Evolutionary conservation across 768 basidiomycete species (phyloP).

Genomic region (Tricholoma hemisulphureum): DNA sequence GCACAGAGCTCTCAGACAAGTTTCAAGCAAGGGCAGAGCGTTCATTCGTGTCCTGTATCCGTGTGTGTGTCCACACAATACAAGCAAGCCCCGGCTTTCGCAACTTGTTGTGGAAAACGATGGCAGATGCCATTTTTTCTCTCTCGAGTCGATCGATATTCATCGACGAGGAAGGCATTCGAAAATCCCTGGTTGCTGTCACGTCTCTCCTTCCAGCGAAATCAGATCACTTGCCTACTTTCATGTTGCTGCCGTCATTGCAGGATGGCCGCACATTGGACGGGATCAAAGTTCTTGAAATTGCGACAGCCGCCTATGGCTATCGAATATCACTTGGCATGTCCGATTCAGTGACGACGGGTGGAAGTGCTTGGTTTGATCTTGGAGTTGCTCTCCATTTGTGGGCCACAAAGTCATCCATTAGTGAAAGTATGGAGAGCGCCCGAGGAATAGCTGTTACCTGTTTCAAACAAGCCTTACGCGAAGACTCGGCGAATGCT

Average conservation of each 20-base stretch:
- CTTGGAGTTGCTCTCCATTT: conserved; percentile 60
- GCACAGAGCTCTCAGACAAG: conserved; percentile 61
- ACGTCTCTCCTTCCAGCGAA: conserved; percentile 39
- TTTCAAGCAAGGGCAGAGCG: conserved; percentile 72
- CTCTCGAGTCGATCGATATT: conserved; percentile 56
- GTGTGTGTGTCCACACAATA: conserved; percentile 47
- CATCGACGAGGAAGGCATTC: conserved; percentile 41
- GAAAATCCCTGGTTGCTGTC: conserved; percentile 32
- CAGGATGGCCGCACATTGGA: conserved; percentile 21
- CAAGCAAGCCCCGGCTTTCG: conserved; percentile 61
- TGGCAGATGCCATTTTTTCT: conserved; percentile 72
- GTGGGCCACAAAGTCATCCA: conserved; percentile 37
- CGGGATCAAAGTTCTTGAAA: conserved; percentile 42
- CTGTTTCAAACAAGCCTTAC: conserved; percentile 69
- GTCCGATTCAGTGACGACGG: conserved; percentile 42
- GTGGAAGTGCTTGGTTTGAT: conserved; percentile 72
- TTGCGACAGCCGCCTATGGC: conserved; percentile 59
- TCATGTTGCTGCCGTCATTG: conserved; percentile 35
- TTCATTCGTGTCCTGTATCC: conserved; percentile 65
- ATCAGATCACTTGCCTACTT: conserved; percentile 39
- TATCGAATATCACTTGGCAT: conserved; percentile 58
- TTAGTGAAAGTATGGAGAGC: conserved; percentile 28
- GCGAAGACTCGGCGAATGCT: conserved; percentile 68
- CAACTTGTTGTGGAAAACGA: conserved; percentile 76
- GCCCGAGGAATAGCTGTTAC: conserved; percentile 44